Conservation (phyloP, 305 asterid genomes). For the Fraxinus velutina region DNA sequence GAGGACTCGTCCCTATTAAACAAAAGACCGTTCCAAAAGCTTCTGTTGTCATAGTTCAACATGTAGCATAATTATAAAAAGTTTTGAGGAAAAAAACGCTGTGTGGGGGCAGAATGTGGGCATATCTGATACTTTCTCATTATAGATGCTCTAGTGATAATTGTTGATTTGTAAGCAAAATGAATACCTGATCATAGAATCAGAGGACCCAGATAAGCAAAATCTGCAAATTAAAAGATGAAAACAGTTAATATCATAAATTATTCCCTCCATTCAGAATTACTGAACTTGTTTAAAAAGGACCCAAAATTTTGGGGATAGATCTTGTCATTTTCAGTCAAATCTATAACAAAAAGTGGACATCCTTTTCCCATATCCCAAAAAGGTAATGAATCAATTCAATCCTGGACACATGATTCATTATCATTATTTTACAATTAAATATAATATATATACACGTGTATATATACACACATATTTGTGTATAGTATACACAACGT, state of each 20-base stretch:
- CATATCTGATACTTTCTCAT: constrained; percentile 5
- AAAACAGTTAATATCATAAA: neutral
- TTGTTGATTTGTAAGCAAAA: neutral
- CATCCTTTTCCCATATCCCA: neutral
- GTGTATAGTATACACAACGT: neutral
- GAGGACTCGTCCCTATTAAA: neutral
- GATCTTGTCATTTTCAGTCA: neutral
- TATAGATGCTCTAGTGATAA: neutral
- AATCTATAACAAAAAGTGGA: neutral
- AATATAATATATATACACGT: no score
- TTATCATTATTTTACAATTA: neutral
- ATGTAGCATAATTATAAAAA: neutral
- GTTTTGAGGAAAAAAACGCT: neutral
- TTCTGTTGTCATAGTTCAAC: neutral
- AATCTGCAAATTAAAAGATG: constrained; percentile 43
- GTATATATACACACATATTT: neutral
- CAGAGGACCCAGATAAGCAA: constrained; percentile 81
- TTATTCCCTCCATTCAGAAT: neutral
- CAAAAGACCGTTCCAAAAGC: neutral
- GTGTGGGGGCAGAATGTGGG: neutral
- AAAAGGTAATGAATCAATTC: neutral
- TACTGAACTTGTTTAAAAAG: neutral
- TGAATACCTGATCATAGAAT: constrained; percentile 74
- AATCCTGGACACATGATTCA: neutral
- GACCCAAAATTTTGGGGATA: neutral